Evolutionary conservation across 352 stramenopile species (phyloP), one percentile per base, ranked within the genome.

Genomic region (Phytophthora fragariaefolia): DNA sequence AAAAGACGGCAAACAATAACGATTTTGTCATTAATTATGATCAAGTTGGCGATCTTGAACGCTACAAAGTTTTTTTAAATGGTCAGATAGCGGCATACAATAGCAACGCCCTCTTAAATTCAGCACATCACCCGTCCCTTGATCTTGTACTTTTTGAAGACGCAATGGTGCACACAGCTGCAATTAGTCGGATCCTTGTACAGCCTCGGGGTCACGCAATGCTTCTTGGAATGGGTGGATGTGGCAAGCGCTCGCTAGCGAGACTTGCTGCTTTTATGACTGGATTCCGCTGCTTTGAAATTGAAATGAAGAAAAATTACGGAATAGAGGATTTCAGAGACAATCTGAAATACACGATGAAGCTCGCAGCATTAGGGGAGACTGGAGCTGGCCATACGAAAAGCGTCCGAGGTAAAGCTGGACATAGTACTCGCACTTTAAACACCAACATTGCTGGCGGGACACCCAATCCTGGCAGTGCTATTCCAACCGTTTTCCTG

Each of bases 271-370:
- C 84, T 0, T 97, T 91, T 36, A 69, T 97, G 62, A 83, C 79
- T 10, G 85, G 80, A 3, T 93, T 92, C 34, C 66, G 69, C 7
- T 87, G 83, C 32, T 89, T 93, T 52, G 85, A 91, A 42, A 91
- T 98, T 27, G 91, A 97, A 30, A 57, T 96, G 32, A 88, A 79
- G 13, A 97, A 97, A 55, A 84, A 83, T n/a, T 97, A 95, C 48
- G 68, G 86, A 1, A 43, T 96, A 4, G n/a, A 50, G 1, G 91
- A 98, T 45, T 98, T 97, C 59, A 77, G 89, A 38, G 91, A 98
- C 18, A 87, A 95, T 32, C 58, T 98, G 1, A 98, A 97, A 67
- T 18, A 36, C 0, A 68, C 80, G 54, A 92, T 90, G 80, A 55
- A 76, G 17, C 45, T 72, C 2, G 72, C 69, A 13, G 83, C 82